Conservation (phyloP, 2,329 filamentous ascomycete genomes). For the Aaosphaeria pasadenensis region DNA sequence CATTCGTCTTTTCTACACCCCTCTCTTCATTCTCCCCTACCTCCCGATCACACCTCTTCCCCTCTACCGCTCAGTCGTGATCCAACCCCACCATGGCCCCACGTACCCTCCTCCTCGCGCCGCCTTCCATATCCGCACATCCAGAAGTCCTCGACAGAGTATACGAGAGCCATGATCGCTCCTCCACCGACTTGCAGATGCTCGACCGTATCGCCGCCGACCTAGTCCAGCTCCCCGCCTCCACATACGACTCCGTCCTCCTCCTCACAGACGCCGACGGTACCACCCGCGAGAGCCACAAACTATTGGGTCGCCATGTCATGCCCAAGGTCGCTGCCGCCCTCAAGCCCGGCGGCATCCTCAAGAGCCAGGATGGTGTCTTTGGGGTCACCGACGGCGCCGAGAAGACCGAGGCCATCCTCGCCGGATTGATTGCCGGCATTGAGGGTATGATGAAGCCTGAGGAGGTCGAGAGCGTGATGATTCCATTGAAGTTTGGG, state of each 20-base stretch:
- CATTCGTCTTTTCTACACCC: background rate
- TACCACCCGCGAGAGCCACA: slow-evolving; percentile 57
- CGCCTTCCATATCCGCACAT: slow-evolving; percentile 83
- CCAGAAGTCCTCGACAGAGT: slow-evolving; percentile 72
- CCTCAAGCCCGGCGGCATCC: slow-evolving; percentile 65
- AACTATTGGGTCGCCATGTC: slow-evolving; percentile 65
- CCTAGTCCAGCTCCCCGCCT: slow-evolving; percentile 70
- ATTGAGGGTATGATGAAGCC: slow-evolving; percentile 71
- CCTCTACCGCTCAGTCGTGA: slow-evolving; percentile 4
- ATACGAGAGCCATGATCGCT: slow-evolving; percentile 70
- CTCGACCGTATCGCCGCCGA: slow-evolving; percentile 86
- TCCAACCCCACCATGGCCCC: slow-evolving; percentile 29
- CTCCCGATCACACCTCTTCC: background rate
- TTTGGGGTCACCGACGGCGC: slow-evolving; percentile 46
- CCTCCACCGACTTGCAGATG: slow-evolving; percentile 89
- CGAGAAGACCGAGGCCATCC: slow-evolving; percentile 73
- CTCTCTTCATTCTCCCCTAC: background rate
- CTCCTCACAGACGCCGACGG: slow-evolving; percentile 78
- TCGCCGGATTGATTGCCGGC: slow-evolving; percentile 71
- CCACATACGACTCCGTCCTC: slow-evolving; percentile 80
- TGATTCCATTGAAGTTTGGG: slow-evolving; percentile 63
- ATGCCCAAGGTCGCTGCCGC: slow-evolving; percentile 67
- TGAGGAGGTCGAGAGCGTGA: slow-evolving; percentile 55
- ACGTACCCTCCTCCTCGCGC: slow-evolving; percentile 80
- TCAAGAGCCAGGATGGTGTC: slow-evolving; percentile 67